Percentiles rank a stretch among this genome's conserved stretches.
These are phyloP conservation scores for Physaria fendleri DNA, from an alignment of 345 rosid species.

Conservation along the genomic window DNA sequence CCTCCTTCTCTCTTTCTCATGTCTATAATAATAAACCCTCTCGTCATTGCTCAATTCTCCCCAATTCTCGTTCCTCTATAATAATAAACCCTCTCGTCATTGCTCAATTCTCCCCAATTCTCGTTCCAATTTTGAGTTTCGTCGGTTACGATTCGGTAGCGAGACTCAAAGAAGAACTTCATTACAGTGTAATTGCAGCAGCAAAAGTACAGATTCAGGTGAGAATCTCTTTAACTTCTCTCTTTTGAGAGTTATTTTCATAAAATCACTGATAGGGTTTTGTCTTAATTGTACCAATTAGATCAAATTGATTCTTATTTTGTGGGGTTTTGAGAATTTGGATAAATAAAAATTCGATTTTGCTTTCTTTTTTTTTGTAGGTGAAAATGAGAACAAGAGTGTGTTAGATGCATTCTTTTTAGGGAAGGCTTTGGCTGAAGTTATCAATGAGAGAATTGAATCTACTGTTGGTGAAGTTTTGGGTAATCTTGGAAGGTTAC, in stretches of 20 bases:
- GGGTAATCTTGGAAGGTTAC: conserved; percentile 62
- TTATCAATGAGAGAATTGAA: conserved; percentile 71
- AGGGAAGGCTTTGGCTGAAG: conserved; percentile 92
- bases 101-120: neutral
- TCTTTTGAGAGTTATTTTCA: neutral
- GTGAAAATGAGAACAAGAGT: conserved; percentile 53
- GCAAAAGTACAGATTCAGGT: conserved; percentile 37
- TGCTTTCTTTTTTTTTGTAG: conserved; percentile 29
- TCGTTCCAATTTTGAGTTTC: conserved; percentile 23
- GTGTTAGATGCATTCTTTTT: conserved; percentile 89
- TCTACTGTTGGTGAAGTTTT: conserved; percentile 79
- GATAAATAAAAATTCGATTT: neutral
- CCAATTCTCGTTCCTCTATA: too few relatives aligned
- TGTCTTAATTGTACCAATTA: neutral
- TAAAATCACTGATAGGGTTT: neutral
- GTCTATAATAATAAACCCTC: too few relatives aligned
- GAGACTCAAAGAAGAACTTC: conserved; percentile 18
- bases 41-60: too few relatives aligned
- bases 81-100: conserved; percentile 3
- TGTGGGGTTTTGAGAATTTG: neutral
- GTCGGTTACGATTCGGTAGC: conserved; percentile 9
- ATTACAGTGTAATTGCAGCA: conserved; percentile 31
- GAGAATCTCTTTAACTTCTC: neutral
- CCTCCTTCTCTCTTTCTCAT: too few relatives aligned
- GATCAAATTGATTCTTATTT: neutral